Base-by-base conservation (phyloP, 208 protist species). In the Leishmania major region DNA sequence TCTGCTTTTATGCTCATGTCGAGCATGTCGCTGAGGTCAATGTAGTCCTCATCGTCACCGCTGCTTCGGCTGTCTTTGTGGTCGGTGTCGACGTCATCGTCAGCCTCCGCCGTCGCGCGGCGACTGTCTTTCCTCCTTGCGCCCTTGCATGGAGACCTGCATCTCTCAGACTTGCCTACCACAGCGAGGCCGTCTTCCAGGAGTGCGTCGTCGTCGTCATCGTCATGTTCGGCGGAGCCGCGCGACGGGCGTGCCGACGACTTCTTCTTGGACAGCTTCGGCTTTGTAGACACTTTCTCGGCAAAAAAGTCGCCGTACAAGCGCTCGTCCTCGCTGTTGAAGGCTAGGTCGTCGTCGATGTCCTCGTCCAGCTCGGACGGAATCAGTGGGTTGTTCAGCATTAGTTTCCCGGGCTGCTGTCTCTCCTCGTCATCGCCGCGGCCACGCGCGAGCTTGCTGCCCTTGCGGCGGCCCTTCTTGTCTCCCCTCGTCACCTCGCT, bases 331-430 rank as follows among this genome's bases (percentile, higher is more conserved):
- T 98, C 95, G 77, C 93, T 97, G 83, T 98, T 92, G 84, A 98
- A 98, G 62, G 95, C 95, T 31, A 98, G 85, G 51, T 98, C 95
- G 77, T 98, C 95, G 78, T 98, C 93, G 71, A 98, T 95, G 83
- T 98, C 95, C 80, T 98, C 95, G 69, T 98, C 95, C 22, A 97
- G 49, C 53, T 98, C 92, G 17, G 91, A 84, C 19, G 93, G 95
- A 60, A 98, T 98, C 17, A 95, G 81, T 5, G 94, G 92, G 82
- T 97, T 97, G 77, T 90, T 91, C 47, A 94, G 87, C 83, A 92
- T 94, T n/a, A 95, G 84, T 62, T 88, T 88, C 0, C 94, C 94
- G 6, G 82, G n/a, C 75, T 88, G 78, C 82, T 97, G 94, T 47
- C 82, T 88, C 77, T 83, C 75, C 78, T 85, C 73, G 28, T 79